Conservation (phyloP, 495 filamentous ascomycete species). For the Talaromyces thailandensis region DNA sequence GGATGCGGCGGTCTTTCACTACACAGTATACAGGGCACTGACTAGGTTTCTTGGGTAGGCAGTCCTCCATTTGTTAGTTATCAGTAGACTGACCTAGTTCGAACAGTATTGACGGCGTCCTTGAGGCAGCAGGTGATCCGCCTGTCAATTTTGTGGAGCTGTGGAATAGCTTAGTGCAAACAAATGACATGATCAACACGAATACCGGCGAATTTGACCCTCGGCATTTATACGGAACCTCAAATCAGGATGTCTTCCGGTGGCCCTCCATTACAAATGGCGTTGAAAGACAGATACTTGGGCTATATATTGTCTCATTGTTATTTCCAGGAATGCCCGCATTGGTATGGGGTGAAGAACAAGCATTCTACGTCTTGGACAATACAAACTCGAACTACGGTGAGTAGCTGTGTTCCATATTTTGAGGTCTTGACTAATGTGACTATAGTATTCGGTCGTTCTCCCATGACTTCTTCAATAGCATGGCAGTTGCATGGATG, state of each 20-base stretch:
- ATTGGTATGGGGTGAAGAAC: slow-evolving; percentile 41
- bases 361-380: slow-evolving; percentile 39
- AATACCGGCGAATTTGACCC: slow-evolving; percentile 42
- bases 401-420: not conserved
- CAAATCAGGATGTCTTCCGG: slow-evolving; percentile 44
- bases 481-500: slow-evolving; percentile 46
- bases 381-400: slow-evolving; percentile 36
- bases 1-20: slow-evolving; percentile 37
- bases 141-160: slow-evolving; percentile 31
- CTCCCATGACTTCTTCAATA: slow-evolving; percentile 33
- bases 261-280: slow-evolving; percentile 43
- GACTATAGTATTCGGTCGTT: slow-evolving; percentile 31
- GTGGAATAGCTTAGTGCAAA: slow-evolving; percentile 29
- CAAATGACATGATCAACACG: slow-evolving; percentile 38
- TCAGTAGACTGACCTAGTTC: not conserved
- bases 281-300: slow-evolving; percentile 34
- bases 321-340: slow-evolving; percentile 39
- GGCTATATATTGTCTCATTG: slow-evolving; percentile 33
- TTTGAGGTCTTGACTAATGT: not conserved
- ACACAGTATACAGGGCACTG: slow-evolving; percentile 35
- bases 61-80: not conserved
- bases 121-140: slow-evolving; percentile 27
- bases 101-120: slow-evolving; percentile 27
- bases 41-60: slow-evolving; percentile 33
- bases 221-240: slow-evolving; percentile 37